Evolutionary conservation across 306 rosid genomes (phyloP), one percentile per base, ranked within the genome.

Genomic region (Gynostemma pentaphyllum): DNA sequence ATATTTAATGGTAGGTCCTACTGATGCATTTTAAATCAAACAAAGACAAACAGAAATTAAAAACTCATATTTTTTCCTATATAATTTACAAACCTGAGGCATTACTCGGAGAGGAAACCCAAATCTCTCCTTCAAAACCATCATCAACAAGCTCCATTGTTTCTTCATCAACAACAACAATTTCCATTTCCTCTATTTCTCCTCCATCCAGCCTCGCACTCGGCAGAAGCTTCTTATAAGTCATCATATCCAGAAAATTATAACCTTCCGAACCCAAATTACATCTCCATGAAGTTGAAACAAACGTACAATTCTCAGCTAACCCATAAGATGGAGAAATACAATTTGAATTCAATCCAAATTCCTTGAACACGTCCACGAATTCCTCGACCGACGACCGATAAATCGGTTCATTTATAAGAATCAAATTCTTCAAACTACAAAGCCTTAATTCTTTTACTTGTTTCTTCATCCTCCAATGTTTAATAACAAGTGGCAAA

Each of bases 261-360:
- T 21, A 22, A 9, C 62, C 39, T 2, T 40, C 24, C 2, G n/a
- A n/a, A n/a, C n/a, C 28, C 1, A 3, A 32, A 2, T 26, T n/a
- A 30, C 60, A 5, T 4, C 78, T 71, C 96, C 97, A 90, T 2
- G 91, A 68, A 13, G 95, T 87, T 7, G 94, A 90, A 67, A 90
- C 94, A 41, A 87, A 90, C 32, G 96, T 90, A 7, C 97, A 75
- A 30, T 87, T 90, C 79, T 90, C 97, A 1, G 97, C 97, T 45
- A 87, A 72, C 0, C 97, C 91, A 2, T 87, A 90, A 18, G 94
- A 83, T 26, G 97, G 96, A 27, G 96, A 80, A 5, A 87, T 68
- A 4, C 81, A 71, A 0, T 76, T 75, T 0, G 90, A 77, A 45
- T 57, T 80, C 27, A 87, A 65, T 26, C 97, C 97, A 32, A 71